Percentiles rank a stretch among this genome's conserved stretches.
Evolutionary conservation across 192 early-diverging fungal species (phyloP).

Genomic region (Coemansia nantahalensis): DNA sequence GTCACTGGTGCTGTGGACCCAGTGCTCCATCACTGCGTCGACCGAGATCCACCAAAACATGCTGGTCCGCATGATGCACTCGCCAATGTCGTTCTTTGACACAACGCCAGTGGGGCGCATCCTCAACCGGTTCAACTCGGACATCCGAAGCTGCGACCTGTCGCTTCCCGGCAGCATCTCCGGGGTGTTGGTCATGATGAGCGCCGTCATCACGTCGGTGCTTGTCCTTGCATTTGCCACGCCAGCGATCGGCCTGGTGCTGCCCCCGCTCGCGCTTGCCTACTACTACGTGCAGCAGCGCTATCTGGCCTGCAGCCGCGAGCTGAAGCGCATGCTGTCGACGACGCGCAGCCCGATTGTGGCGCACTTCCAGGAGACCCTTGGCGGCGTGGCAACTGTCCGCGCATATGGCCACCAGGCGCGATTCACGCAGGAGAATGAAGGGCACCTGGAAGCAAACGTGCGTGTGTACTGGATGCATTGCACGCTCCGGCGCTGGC

Average conservation of each 20-base stretch:
- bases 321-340: conserved; percentile 86
- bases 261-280: conserved; percentile 71
- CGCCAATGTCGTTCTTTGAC: no score
- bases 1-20: no score
- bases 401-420: conserved; percentile 80
- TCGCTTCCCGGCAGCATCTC: conserved; percentile 58
- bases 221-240: conserved; percentile 54
- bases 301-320: conserved; percentile 77
- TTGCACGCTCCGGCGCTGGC: conserved; percentile 69
- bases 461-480: conserved; percentile 77
- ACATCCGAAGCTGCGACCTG: conserved; percentile 61
- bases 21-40: no score
- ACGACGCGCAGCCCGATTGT: conserved; percentile 77
- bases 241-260: conserved; percentile 67
- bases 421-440: conserved; percentile 71
- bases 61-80: no score
- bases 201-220: conserved; percentile 55
- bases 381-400: conserved; percentile 81
- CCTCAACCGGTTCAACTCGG: conserved; percentile 72
- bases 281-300: conserved; percentile 74
- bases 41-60: no score
- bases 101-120: no score
- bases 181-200: conserved; percentile 61
- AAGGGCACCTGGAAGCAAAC: conserved; percentile 65
- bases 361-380: conserved; percentile 77